These are phyloP conservation scores for Paracoccidioides brasiliensis DNA, from an alignment of 2,329 filamentous ascomycete genomes.

Conservation along the genomic window DNA sequence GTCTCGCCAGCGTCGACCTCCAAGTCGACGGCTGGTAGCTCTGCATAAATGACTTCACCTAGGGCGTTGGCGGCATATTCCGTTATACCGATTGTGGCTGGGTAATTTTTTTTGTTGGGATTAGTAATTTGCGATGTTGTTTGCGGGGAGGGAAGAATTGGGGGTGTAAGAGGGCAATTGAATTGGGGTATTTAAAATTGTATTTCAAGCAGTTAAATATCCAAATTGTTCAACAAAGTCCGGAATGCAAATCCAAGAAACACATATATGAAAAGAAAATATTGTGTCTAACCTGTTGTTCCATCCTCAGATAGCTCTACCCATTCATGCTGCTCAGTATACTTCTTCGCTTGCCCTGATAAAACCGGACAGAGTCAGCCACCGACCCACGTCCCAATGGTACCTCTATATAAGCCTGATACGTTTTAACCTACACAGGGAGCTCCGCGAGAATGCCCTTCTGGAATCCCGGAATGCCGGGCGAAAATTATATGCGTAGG, in stretches of 20 bases:
- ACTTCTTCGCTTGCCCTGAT: constrained; percentile 51
- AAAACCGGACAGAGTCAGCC: background rate
- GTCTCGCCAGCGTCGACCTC: constrained; percentile 64
- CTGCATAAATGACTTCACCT: constrained; percentile 93
- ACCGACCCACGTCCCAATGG: background rate
- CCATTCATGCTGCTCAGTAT: constrained; percentile 98
- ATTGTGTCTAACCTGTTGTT: constrained; percentile 50
- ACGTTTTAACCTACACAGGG: constrained; percentile 22
- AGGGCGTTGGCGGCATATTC: constrained; percentile 83
- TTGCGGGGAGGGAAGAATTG: constrained; percentile 21
- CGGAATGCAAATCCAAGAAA: constrained; percentile 5
- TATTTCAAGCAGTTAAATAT: background rate
- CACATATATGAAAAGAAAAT: constrained; percentile 14
- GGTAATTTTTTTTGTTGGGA: constrained; percentile 1
- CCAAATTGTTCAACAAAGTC: background rate
- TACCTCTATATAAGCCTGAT: background rate
- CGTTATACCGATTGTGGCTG: constrained; percentile 68
- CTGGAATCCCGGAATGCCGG: constrained; percentile 6
- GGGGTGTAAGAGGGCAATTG: constrained; percentile 2
- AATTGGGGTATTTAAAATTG: background rate
- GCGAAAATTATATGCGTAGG: constrained; percentile 3
- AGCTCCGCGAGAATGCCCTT: constrained; percentile 30
- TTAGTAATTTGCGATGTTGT: constrained; percentile 4
- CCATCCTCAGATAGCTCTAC: constrained; percentile 74
- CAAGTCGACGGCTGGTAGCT: constrained; percentile 63